Evolutionary conservation across 345 rosid genomes (phyloP), one percentile per base, ranked within the genome.

Genomic region (Arabis hirsuta): DNA sequence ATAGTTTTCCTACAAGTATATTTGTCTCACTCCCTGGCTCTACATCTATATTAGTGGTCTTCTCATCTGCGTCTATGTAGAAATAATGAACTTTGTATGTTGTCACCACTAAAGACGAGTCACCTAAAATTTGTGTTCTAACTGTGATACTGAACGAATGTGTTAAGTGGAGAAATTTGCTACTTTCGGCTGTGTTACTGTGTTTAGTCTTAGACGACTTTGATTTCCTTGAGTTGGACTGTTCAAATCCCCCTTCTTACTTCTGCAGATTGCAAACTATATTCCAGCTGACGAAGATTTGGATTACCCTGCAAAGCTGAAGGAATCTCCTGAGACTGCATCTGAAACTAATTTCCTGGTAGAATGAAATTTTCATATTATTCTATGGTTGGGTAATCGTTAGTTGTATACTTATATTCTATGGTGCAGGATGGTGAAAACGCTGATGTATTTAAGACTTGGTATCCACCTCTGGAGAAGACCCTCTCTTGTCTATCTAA

Each of bases 391-490:
- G 44, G 5, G 57, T 76, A 48, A 27, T 60, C 31, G 20, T 62
- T 50, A 55, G 71, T 42, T 67, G 71, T 60, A 60, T 62, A 42
- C 57, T 73, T 32, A 52, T 48, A 45, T 66, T 31, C 41, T 71
- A 36, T 69, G 59, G 61, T 54, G 71, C 88, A 91, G 97, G 85
- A 79, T 72, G 86, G 80, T 62, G 96, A 78, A 79, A 84, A 80
- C 65, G 59, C 87, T 19, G 86, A 85, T 80, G 83, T 80, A 62
- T 87, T 82, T 80, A 90, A 84, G 77, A 83, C 91, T 81, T 91
- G 96, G 99, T 95, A 91, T 74, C 96, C 99, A 42, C 91, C 99
- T 34, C 64, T 95, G 73, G 99, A 95, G 87, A 91, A 86, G 80
- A 91, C 99, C 46, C 63, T 95, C 55, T 89, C 99, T 62, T 84